Base-by-base conservation (phyloP, 2,329 filamentous ascomycete species). In the Phialophora macrospora region DNA sequence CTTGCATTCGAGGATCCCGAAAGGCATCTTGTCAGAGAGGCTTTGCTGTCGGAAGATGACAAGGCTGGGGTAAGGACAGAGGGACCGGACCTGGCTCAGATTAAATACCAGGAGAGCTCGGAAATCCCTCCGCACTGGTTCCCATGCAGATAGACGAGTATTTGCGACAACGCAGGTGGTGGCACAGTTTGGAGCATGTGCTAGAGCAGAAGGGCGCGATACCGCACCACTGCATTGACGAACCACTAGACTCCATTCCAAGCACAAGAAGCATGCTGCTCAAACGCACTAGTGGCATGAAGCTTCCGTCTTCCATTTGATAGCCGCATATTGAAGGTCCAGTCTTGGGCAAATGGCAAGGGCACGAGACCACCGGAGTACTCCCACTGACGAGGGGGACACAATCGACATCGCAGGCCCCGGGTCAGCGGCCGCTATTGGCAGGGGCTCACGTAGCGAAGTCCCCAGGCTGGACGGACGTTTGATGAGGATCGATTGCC, bases 1-100 rank as follows among this genome's bases (percentile, higher is more conserved):
- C 49, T 68, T 72, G 56, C 74, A 73, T 48, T 75, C 73, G 17
- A 75, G 67, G 52, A 75, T 74, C 44, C 74, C 73, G 38, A 75
- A 72, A 26, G 73, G 73, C 74, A 75, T 75, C 20, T 44, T 64
- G 48, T 1, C 9, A 4, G 26, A 41, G 30, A 1, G 34, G 32
- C 12, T 54, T 54, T 12, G 48, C 20, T 24, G 3, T 49, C 24
- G 30, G 28, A 20, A 17, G 14, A 8, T 54, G 32, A n/a, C 24
- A 44, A 59, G 48, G 28, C 30, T 34, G 52, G 51, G 34, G 6
- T 8, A 32, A 46, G 30, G 34, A 34, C 24, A 3, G 26, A 6
- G 22, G 20, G n/a, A 5, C 58, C 28, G 30, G 58, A 46, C 30
- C 7, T 11, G 12, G 30, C 17, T 22, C 20, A 24, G 58, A 2